Percentiles rank a stretch among this genome's conserved stretches.
Conservation (phyloP, 768 basidiomycete species). For the Lentinula sp. region DNA sequence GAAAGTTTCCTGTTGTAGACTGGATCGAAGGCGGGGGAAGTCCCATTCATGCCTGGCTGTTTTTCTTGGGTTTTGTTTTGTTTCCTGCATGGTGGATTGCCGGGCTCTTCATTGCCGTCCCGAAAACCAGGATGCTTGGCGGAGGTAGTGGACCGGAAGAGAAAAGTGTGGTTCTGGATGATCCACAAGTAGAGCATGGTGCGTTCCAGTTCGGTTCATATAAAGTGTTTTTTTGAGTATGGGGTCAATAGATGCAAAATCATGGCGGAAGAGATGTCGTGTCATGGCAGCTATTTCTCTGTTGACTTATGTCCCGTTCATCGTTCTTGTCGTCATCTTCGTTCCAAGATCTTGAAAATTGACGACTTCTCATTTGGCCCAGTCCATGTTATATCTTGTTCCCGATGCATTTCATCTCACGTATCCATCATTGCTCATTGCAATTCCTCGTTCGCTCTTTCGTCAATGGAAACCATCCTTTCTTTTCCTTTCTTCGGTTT, state of each 20-base stretch:
- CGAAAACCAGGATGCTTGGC: conserved; percentile 2
- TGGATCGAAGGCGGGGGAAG: conserved; percentile 40
- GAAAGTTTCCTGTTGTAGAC: conserved; percentile 34
- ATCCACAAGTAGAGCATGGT: conserved; percentile 54
- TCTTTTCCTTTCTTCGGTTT: background rate
- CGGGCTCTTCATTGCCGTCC: conserved; percentile 36
- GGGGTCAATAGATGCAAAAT: conserved; percentile 33
- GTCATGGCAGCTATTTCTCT: conserved; percentile 42
- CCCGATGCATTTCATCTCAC: background rate
- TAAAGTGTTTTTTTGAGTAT: background rate
- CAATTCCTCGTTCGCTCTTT: background rate
- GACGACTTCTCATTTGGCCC: background rate
- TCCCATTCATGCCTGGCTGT: conserved; percentile 69
- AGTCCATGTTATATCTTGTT: background rate
- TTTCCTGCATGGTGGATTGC: conserved; percentile 65
- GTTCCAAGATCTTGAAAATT: background rate
- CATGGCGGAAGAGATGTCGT: conserved; percentile 53
- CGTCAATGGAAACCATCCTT: background rate
- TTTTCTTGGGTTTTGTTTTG: conserved; percentile 66
- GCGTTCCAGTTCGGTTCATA: conserved; percentile 11
- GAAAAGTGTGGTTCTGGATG: conserved; percentile 37
- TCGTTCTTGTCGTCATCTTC: conserved; percentile 47
- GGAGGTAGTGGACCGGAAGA: background rate
- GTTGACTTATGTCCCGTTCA: conserved; percentile 52
- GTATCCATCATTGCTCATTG: background rate